A percentile compares a stretch with the other conserved stretches of the same genome.
Evolutionary conservation across 208 protist genomes (phyloP).

Genomic region (Trypanosomatidae sp.): DNA sequence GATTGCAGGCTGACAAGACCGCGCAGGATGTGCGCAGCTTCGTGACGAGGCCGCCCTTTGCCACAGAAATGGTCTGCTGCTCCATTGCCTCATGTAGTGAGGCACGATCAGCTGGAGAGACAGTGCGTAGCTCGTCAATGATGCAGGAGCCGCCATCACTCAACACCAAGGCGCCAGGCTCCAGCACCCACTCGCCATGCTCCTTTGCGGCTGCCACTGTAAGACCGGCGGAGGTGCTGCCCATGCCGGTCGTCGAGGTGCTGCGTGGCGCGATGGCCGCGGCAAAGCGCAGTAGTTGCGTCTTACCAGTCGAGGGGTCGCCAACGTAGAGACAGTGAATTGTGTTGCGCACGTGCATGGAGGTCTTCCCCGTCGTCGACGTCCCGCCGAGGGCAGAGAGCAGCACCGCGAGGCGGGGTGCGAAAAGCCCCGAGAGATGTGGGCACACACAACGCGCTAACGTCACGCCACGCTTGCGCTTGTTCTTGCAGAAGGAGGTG

Average conservation of each 20-base stretch:
- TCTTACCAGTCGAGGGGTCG: conserved; percentile 99
- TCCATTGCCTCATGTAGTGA: conserved; percentile 99
- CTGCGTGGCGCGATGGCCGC: conserved; percentile 76
- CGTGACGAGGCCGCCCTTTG: conserved; percentile 96
- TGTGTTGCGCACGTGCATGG: conserved; percentile 83
- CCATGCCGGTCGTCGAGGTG: conserved; percentile 91
- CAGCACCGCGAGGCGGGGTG: conserved; percentile 74
- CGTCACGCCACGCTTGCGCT: conserved; percentile 43
- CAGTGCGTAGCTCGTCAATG: conserved; percentile 97
- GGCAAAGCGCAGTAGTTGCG: conserved; percentile 87
- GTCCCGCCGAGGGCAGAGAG: conserved; percentile 73
- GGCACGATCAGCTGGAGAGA: conserved; percentile 93
- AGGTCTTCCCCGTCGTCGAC: conserved; percentile 55
- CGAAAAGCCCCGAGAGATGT: conserved; percentile 82
- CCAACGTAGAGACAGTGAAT: conserved; percentile 99
- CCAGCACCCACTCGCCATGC: conserved; percentile 93
- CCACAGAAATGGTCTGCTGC: conserved; percentile 97
- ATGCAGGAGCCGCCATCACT: conserved; percentile 98
- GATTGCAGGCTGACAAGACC: conserved; percentile 97
- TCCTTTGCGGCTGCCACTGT: conserved; percentile 90
- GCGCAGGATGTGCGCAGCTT: conserved; percentile 94
- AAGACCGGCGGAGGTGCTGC: conserved; percentile 91
- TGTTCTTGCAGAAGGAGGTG: conserved; percentile 52
- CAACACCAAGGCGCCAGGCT: conserved; percentile 96
- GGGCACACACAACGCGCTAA: conserved; percentile 66